These are phyloP conservation scores for Fusarium sp. DNA, from an alignment of 2,329 filamentous ascomycete species.

Conservation along the genomic window DNA sequence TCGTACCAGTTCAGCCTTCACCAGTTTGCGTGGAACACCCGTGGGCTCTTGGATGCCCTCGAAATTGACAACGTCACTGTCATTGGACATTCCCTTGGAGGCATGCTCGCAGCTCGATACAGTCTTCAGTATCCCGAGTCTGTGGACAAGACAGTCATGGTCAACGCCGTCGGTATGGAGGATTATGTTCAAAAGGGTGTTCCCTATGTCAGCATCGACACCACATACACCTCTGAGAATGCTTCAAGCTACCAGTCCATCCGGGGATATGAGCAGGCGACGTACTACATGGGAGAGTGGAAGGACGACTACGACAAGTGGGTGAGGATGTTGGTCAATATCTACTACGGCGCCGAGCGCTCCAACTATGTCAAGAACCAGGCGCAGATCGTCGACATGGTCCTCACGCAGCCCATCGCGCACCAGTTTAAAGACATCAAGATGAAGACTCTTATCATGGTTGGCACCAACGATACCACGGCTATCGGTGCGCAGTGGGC, in stretches of 20 bases:
- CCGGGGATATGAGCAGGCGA: slow-evolving; percentile 59
- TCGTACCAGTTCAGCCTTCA: slow-evolving; percentile 65
- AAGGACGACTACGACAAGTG: slow-evolving; percentile 62
- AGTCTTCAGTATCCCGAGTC: slow-evolving; percentile 62
- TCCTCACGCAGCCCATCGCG: slow-evolving; percentile 64
- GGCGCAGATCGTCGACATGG: slow-evolving; percentile 65
- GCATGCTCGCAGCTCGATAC: slow-evolving; percentile 66
- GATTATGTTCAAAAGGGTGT: slow-evolving; percentile 64
- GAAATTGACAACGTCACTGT: slow-evolving; percentile 58
- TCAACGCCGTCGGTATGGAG: slow-evolving; percentile 66
- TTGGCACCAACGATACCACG: slow-evolving; percentile 65
- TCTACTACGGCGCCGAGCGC: slow-evolving; percentile 61
- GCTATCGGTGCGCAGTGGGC: slow-evolving; percentile 67
- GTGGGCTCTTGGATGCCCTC: slow-evolving; percentile 59
- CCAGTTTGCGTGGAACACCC: slow-evolving; percentile 64
- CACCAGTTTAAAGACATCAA: slow-evolving; percentile 62
- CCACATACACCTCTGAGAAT: slow-evolving; percentile 52
- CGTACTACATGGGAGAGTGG: slow-evolving; percentile 65
- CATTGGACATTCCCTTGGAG: slow-evolving; percentile 67
- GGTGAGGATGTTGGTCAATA: slow-evolving; percentile 66
- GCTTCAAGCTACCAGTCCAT: slow-evolving; percentile 59
- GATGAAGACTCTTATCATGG: slow-evolving; percentile 60
- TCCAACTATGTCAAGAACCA: slow-evolving; percentile 59
- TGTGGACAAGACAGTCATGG: slow-evolving; percentile 59
- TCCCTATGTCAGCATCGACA: slow-evolving; percentile 59